phyloP scores from a whole-genome alignment of 176 grass and related monocot species.

The Carex scoparia region DNA sequence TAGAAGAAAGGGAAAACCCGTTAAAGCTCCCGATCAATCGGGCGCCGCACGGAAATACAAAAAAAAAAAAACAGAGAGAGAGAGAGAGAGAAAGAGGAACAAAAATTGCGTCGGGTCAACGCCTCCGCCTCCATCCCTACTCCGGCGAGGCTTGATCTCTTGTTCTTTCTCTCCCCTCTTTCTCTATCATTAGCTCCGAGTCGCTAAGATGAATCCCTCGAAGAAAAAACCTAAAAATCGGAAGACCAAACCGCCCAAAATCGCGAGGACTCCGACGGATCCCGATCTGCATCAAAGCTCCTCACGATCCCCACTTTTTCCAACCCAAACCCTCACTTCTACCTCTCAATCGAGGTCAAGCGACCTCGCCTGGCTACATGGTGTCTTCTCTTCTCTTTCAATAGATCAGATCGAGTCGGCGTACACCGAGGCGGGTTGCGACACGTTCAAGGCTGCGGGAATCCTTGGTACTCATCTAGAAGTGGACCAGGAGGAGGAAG shows the following conservation, averaged over 20 bases:
- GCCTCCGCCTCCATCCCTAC: neutral
- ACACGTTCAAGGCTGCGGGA: slow-evolving; percentile 54
- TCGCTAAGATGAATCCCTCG: neutral
- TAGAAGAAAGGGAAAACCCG: neutral
- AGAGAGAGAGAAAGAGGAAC: neutral
- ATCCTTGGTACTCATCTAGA: slow-evolving; percentile 52
- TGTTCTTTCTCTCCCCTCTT: neutral
- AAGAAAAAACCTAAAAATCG: neutral
- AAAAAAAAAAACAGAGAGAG: neutral
- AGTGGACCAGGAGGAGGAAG: neutral
- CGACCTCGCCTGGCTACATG: slow-evolving; percentile 61
- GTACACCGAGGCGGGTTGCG: slow-evolving; percentile 48
- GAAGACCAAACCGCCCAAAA: neutral
- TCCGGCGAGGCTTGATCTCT: neutral
- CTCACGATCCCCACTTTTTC: neutral
- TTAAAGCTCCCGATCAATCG: neutral
- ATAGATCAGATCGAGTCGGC: slow-evolving; percentile 64
- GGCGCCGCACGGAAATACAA: neutral
- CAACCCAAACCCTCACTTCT: neutral
- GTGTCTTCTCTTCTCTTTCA: slow-evolving; percentile 52
- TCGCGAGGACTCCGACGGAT: neutral
- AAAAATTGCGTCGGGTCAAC: neutral
- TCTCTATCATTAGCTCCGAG: neutral
- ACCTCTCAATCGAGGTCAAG: slow-evolving; percentile 25
- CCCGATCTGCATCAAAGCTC: neutral